Conservation (phyloP, 352 stramenopile species). For the Blastocystis sp. region DNA sequence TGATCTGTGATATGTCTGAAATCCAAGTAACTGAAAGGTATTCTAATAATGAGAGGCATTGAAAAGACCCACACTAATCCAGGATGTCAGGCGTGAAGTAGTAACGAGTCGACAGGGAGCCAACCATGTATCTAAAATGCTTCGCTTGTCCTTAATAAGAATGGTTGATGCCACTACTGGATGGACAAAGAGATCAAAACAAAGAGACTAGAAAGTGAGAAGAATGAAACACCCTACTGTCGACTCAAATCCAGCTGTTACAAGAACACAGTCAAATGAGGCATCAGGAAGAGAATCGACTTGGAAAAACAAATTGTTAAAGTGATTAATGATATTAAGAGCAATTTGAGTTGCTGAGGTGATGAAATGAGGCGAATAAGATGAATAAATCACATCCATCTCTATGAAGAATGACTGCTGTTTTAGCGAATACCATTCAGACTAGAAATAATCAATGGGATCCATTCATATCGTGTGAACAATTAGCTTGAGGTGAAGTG, state of each 20-base stretch:
- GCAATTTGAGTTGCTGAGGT: background rate
- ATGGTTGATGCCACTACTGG: background rate
- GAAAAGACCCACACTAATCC: background rate
- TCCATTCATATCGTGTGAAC: background rate
- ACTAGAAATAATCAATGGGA: background rate
- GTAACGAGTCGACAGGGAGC: background rate
- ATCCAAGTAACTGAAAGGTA: background rate
- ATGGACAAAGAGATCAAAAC: conserved; percentile 4
- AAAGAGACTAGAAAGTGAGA: background rate
- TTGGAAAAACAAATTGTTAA: background rate
- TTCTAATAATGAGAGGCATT: background rate
- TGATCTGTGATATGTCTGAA: background rate
- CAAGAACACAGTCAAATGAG: background rate
- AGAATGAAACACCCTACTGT: background rate
- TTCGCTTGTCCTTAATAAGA: background rate
- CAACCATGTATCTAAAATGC: background rate
- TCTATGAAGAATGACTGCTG: background rate
- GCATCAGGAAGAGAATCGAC: background rate
- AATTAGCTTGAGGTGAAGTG: conserved; percentile 7
- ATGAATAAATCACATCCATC: background rate
- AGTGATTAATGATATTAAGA: background rate
- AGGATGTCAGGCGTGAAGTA: background rate
- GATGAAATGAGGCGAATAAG: background rate
- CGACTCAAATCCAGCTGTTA: background rate
- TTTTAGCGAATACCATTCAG: background rate